Conservation (phyloP, 768 basidiomycete genomes). For the Butyriboletus loyo region DNA sequence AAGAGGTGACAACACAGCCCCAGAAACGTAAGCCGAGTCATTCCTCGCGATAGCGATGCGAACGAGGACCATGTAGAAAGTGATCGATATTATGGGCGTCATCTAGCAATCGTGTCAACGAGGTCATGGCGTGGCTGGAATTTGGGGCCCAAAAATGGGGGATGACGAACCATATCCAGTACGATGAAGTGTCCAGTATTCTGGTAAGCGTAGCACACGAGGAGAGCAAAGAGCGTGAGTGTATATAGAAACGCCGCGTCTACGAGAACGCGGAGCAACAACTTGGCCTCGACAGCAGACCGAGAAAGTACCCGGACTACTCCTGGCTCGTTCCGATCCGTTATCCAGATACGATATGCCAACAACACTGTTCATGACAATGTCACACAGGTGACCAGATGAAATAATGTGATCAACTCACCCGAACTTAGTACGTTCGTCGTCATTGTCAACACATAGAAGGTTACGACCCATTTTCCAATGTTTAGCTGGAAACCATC, state of each 20-base stretch:
- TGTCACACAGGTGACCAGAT: not conserved
- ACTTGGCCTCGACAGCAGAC: not conserved
- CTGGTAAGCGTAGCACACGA: conserved; percentile 9
- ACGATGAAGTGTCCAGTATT: conserved; percentile 10
- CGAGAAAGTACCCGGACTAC: conserved; percentile 10
- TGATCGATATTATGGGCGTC: conserved; percentile 21
- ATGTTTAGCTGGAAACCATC: not conserved
- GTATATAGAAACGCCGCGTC: conserved; percentile 18
- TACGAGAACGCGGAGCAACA: conserved; percentile 15
- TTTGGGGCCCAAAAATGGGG: not conserved
- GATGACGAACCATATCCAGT: conserved; percentile 19
- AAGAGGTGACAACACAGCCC: conserved; percentile 10
- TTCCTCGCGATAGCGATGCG: conserved; percentile 18
- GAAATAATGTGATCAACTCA: not conserved
- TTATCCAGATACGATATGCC: conserved; percentile 17
- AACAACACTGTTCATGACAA: conserved; percentile 6
- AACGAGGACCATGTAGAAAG: conserved; percentile 16
- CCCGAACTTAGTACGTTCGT: conserved; percentile 24
- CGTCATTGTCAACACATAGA: conserved; percentile 18
- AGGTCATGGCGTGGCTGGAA: not conserved
- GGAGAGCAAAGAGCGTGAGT: conserved; percentile 9
- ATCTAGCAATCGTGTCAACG: conserved; percentile 5
- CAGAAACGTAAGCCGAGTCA: too few species aligned
- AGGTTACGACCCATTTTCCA: conserved; percentile 11
- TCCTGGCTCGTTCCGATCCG: conserved; percentile 2